Evolutionary conservation across 2,329 filamentous ascomycete species (phyloP), one percentile per base, ranked within the genome.

Genomic region (Botrytis medusae): DNA sequence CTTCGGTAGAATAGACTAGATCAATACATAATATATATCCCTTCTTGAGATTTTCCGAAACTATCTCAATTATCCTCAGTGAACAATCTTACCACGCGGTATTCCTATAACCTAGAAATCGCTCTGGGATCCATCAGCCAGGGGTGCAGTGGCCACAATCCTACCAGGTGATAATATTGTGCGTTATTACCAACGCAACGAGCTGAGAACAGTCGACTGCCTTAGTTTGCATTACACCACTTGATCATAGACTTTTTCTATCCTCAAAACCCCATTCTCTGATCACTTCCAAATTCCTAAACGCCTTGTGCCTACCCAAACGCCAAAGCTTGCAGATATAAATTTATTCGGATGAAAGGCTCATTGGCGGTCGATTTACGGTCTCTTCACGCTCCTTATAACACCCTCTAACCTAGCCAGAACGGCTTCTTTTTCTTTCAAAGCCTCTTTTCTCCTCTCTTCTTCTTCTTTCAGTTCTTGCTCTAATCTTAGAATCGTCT

Each of bases 91-190:
- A 6, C 57, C 14, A 32, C 6, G 29, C 22, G 25, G 25, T 22
- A 29, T 29, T 54, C 25, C 9, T 54, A 54, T 54, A 37, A 72
- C 76, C 44, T 89, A 87, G 87, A 98, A 98, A 84, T 91, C 92
- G 79, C 91, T 91, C 79, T 94, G 91, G 75, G 97, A 92, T 72
- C 95, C 95, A 75, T 93, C 94, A 42, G 98, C 95, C 22, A 98
- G 87, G n/a, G 95, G 94, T 0, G 92, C 93, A 84, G 98, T 95
- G 3, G 95, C 0, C 96, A 95, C 1, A 95, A 94, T 25, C 98
- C 90, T 4, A 97, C 91, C 67, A 12, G 4, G 29, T 61, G 5
- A 54, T 18, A 25, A 44, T 3, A 42, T 44, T 61, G 8, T 20
- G 32, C 46, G 14, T 40, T 8, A 63, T 18, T n/a, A 25, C 22